These are phyloP conservation scores for Noccaea bulbosa DNA, from an alignment of 345 rosid genomes.

Conservation along the genomic window DNA sequence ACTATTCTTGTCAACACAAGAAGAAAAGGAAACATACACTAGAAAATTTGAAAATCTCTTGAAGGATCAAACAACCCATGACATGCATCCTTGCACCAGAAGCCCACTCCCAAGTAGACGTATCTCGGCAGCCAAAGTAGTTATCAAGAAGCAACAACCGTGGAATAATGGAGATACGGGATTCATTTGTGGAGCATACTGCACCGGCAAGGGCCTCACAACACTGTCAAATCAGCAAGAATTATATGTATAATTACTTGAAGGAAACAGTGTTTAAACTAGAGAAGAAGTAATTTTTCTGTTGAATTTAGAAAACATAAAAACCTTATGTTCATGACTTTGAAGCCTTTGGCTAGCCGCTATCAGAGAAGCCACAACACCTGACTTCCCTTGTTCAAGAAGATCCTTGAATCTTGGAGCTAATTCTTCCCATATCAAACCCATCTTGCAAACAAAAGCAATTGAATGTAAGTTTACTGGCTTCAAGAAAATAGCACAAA, in stretches of 20 bases:
- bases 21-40: constrained; percentile 60
- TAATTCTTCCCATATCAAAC: constrained; percentile 76
- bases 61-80: constrained; percentile 91
- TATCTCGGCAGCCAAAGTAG: constrained; percentile 66
- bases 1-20: constrained; percentile 8
- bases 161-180: constrained; percentile 63
- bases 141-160: constrained; percentile 80
- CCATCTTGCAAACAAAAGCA: constrained; percentile 61
- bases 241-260: neutral
- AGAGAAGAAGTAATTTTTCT: neutral
- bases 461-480: constrained; percentile 10
- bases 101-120: constrained; percentile 79
- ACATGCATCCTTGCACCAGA: constrained; percentile 70
- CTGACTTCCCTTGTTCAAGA: constrained; percentile 84
- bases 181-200: constrained; percentile 58
- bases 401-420: constrained; percentile 75
- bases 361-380: constrained; percentile 82
- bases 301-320: constrained; percentile 18
- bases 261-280: neutral
- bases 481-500: constrained; percentile 15
- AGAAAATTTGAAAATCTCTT: constrained; percentile 73
- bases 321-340: constrained; percentile 69
- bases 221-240: constrained; percentile 61
- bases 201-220: constrained; percentile 81
- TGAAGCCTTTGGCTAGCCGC: constrained; percentile 77